Conservation (phyloP, 2,329 filamentous ascomycete species). For the Zymoseptoria ardabiliae region DNA sequence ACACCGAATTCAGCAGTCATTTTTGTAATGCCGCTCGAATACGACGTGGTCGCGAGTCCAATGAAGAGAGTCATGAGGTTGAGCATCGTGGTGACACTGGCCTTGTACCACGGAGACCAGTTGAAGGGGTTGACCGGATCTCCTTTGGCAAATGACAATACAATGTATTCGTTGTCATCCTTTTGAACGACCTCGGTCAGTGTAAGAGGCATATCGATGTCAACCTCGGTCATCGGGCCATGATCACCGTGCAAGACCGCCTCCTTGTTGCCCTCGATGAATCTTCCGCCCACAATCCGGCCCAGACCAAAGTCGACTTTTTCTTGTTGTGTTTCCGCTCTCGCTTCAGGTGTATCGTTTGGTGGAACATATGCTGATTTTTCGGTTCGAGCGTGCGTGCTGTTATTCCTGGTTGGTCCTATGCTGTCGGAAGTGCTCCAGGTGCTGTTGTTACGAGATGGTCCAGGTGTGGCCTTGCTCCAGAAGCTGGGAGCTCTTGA, state of each 20-base stretch:
- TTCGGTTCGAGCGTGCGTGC: constrained; percentile 16
- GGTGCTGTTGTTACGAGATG: constrained; percentile 3
- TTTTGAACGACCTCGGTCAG: constrained; percentile 37
- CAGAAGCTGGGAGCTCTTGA: constrained; percentile 17
- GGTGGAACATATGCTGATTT: constrained; percentile 16
- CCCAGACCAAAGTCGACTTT: constrained; percentile 21
- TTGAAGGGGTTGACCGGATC: constrained; percentile 49
- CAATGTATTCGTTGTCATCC: constrained; percentile 40
- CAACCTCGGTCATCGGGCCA: constrained; percentile 37
- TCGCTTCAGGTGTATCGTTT: constrained; percentile 17
- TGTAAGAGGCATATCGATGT: constrained; percentile 45
- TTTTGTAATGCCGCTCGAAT: constrained; percentile 42
- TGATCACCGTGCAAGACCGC: constrained; percentile 28
- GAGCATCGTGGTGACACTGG: constrained; percentile 41
- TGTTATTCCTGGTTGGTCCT: constrained; percentile 17
- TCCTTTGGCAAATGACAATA: constrained; percentile 40
- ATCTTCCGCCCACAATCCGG: constrained; percentile 36
- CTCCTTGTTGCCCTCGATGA: constrained; percentile 28
- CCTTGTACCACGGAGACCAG: constrained; percentile 38
- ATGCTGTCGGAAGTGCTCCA: constrained; percentile 1
- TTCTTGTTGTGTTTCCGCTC: constrained; percentile 17
- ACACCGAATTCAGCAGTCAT: constrained; percentile 42
- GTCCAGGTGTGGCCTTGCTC: constrained; percentile 10
- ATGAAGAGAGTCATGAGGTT: constrained; percentile 49
- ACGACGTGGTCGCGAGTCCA: constrained; percentile 48